Evolutionary conservation across 345 rosid genomes (phyloP).

Genomic region (Syzygium aqueum): DNA sequence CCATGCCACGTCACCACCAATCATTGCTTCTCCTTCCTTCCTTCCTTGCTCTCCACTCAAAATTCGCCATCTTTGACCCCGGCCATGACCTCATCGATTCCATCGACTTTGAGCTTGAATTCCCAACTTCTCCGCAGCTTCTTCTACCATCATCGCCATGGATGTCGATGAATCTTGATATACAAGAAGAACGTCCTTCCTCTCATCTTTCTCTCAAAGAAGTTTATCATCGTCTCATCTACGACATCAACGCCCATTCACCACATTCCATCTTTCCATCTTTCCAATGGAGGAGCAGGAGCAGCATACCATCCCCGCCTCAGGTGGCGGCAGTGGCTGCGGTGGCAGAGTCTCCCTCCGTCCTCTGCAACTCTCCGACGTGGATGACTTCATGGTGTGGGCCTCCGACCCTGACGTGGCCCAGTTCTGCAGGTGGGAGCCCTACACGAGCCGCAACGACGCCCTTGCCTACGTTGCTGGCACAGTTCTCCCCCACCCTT

Average conservation of each 20-base stretch:
- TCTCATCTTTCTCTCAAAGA: not conserved
- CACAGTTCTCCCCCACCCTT: conserved; percentile 40
- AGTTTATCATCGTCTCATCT: not conserved
- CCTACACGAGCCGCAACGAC: conserved; percentile 40
- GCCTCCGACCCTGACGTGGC: conserved; percentile 36
- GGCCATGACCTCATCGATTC: not conserved
- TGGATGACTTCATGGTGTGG: conserved; percentile 70
- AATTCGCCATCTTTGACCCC: not conserved
- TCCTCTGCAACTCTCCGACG: conserved; percentile 29
- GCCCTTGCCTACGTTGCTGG: conserved; percentile 26
- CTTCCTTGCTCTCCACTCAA: not conserved
- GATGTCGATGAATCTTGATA: not conserved
- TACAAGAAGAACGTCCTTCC: not conserved
- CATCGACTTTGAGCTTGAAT: not conserved
- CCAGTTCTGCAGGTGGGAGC: conserved; percentile 46
- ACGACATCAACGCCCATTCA: not conserved
- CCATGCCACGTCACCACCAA: not conserved
- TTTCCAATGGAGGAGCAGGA: not conserved
- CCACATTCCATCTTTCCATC: not conserved
- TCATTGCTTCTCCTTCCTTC: no score
- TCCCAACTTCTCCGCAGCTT: not conserved
- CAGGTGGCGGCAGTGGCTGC: no score
- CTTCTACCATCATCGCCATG: not conserved
- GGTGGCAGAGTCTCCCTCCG: conserved; percentile 22
- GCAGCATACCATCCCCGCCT: not conserved